Percentiles rank a stretch among this genome's conserved stretches.
These are phyloP conservation scores for Coix lacrymajobi DNA, from an alignment of 176 grass and related monocot species.

Conservation along the genomic window DNA sequence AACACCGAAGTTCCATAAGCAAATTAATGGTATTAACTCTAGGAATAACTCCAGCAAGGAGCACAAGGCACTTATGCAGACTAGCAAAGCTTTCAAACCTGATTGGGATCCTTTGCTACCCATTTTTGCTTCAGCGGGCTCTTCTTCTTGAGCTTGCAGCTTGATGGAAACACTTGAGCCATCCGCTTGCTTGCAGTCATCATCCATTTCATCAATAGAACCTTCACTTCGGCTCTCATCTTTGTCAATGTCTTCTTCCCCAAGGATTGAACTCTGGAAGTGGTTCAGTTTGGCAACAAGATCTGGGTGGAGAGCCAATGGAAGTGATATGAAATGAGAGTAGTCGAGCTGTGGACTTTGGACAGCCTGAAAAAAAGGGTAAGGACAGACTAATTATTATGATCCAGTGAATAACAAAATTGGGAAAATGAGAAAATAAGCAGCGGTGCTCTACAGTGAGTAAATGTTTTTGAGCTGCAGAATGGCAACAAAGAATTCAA, in stretches of 20 bases:
- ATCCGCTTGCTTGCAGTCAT: slow-evolving; percentile 32
- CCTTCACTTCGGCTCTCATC: slow-evolving; percentile 40
- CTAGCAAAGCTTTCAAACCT: slow-evolving; percentile 25
- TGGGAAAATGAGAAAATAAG: neutral
- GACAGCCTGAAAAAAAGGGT: slow-evolving; percentile 51
- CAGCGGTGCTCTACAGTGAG: neutral
- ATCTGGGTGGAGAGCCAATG: slow-evolving; percentile 70
- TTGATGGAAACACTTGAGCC: slow-evolving; percentile 33
- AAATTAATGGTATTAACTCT: neutral
- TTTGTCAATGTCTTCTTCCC: slow-evolving; percentile 37
- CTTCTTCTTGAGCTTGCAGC: slow-evolving; percentile 39
- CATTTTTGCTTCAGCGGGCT: slow-evolving; percentile 33
- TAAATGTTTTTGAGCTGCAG: neutral
- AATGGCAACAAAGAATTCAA: neutral
- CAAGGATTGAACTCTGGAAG: slow-evolving; percentile 74
- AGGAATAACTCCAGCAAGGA: slow-evolving; percentile 17
- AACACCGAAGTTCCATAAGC: neutral
- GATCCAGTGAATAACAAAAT: slow-evolving; percentile 11
- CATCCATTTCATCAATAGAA: slow-evolving; percentile 40
- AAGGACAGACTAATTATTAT: neutral
- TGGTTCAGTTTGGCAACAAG: slow-evolving; percentile 64
- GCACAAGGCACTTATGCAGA: slow-evolving; percentile 13
- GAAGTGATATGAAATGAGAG: slow-evolving; percentile 93
- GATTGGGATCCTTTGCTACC: slow-evolving; percentile 11
- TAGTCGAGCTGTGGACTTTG: slow-evolving; percentile 74